Conservation (phyloP, 352 stramenopile genomes). For the Globisporangium ultimum region DNA sequence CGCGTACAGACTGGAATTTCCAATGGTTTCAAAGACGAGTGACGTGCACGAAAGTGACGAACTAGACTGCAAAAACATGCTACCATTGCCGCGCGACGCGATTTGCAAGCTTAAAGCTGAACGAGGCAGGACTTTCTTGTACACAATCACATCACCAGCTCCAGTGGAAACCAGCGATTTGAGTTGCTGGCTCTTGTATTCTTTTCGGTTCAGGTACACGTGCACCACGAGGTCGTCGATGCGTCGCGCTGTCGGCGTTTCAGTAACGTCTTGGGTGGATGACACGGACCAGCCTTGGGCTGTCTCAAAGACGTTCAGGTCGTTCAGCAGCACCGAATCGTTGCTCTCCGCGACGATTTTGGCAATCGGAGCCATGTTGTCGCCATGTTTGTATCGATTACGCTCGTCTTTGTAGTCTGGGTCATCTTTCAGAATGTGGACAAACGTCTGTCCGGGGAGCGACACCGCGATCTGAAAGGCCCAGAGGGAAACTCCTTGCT, state of each 20-base stretch:
- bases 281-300: neutral
- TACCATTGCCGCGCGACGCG: neutral
- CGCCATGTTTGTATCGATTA: neutral
- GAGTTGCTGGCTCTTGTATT: neutral
- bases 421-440: conserved; percentile 3
- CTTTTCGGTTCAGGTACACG: conserved; percentile 1
- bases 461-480: neutral
- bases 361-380: neutral
- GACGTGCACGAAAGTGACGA: neutral
- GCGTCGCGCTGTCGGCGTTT: neutral
- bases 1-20: conserved; percentile 1
- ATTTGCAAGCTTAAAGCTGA: neutral
- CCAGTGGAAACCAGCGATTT: conserved; percentile 1
- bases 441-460: conserved; percentile 1
- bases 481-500: neutral
- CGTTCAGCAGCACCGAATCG: conserved; percentile 4
- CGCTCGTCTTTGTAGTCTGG: conserved; percentile 2
- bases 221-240: neutral
- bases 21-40: neutral
- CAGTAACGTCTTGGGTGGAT: neutral
- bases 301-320: neutral
- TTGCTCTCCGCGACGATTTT: conserved; percentile 8
- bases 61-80: conserved; percentile 2
- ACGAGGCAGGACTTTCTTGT: neutral
- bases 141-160: conserved; percentile 5